Base-by-base conservation (phyloP, 1,284 basidiomycete genomes). In the Rhodotorula sp. region DNA sequence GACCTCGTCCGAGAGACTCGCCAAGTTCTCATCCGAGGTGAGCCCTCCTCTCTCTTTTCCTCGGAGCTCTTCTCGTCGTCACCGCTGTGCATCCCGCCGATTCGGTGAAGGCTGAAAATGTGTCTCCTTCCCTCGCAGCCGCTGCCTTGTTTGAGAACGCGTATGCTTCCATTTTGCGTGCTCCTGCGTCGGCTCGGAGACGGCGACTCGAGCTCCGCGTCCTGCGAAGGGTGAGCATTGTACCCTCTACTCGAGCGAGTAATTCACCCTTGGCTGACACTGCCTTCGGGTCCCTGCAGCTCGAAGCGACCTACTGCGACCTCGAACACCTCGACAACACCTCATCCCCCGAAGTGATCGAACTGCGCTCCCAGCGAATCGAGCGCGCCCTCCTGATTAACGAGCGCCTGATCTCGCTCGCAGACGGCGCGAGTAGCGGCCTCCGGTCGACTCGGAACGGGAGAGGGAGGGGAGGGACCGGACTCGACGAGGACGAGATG, bases 301-400 rank as follows among this genome's bases (percentile, higher is more conserved):
- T 76, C 38, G 75, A 76, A 61, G 58, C 70, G 23, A 72, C 75
- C 43, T 75, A 76, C 63, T 66, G 67, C 66, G 62, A 69, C 52
- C 71, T 76, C 10, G 75, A 76, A 38, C 50, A 55, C 49, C 73
- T 76, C 56, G 75, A 76, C 71, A 76, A 75, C 69, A n/a, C 63
- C 18, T 43, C 63, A 0, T 68, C 67, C 18, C 75, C 75, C n/a
- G 70, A 70, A 21, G 71, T 74, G 5, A 50, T 72, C 31, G 64
- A 76, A 38, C 69, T 76, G 5, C 59, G 67, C 0, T 48, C 67
- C 0, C 67, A 76, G 49, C 73, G 75, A 10, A 70, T 76, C 54
- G 73, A 75, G 28, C 70, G 75, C 19, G 75, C 73, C 0, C n/a
- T 76, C 48, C 69, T 71, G 54, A 76, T 76, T 67, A 76, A 76